Percentiles rank a stretch among this genome's conserved stretches.
phyloP scores from a whole-genome alignment of 257 asterid species.

The Gentiana dahurica region DNA sequence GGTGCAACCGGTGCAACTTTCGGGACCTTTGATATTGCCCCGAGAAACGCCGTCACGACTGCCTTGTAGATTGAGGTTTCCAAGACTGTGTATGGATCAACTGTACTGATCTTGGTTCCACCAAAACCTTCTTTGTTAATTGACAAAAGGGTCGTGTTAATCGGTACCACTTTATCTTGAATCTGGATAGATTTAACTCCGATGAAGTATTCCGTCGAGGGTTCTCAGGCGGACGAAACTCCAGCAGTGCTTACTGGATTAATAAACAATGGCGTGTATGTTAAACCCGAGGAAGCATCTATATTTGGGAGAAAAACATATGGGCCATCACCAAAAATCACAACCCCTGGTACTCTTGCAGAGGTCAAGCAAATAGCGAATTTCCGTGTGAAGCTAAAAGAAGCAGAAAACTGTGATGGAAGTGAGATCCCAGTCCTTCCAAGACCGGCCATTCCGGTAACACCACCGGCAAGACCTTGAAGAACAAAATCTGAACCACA shows the following conservation, averaged over 20 bases:
- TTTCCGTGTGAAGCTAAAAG: constrained; percentile 37
- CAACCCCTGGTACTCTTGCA: constrained; percentile 26
- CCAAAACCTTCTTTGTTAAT: constrained; percentile 5
- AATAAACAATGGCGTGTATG: constrained; percentile 4
- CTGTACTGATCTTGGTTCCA: constrained; percentile 18
- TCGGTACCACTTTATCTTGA: constrained; percentile 6
- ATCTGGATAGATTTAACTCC: constrained; percentile 11
- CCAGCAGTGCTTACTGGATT: constrained; percentile 2
- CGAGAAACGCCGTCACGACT: constrained; percentile 4
- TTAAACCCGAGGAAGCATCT: constrained; percentile 5
- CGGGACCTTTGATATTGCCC: neutral
- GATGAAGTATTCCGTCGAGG: constrained; percentile 8
- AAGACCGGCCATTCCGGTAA: constrained; percentile 3
- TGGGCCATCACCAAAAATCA: constrained; percentile 55
- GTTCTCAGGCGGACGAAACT: neutral
- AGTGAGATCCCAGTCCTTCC: constrained; percentile 38
- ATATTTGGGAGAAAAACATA: constrained; percentile 13
- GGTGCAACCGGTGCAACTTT: constrained; percentile 15
- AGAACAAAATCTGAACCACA: constrained; percentile 19
- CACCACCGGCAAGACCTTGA: constrained; percentile 11
- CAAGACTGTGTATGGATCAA: no score
- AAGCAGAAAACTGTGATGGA: constrained; percentile 34
- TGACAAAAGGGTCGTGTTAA: neutral
- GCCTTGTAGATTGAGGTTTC: constrained; percentile 9
- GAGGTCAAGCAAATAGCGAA: constrained; percentile 40